These are phyloP conservation scores for Glonium stellatum DNA, from an alignment of 495 filamentous ascomycete genomes.

Conservation along the genomic window DNA sequence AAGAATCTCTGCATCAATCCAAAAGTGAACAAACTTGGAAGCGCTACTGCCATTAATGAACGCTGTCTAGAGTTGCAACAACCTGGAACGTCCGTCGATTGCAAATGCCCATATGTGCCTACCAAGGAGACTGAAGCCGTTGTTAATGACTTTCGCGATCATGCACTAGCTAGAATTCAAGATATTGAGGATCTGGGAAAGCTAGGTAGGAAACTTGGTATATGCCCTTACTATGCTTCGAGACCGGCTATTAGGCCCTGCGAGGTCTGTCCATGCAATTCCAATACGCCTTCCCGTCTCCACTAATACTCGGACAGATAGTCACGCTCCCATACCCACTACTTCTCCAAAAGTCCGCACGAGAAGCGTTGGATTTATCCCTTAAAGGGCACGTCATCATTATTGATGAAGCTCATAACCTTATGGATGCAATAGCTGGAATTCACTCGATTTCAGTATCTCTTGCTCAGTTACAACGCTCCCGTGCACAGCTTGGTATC, in stretches of 20 bases:
- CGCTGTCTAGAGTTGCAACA: slow-evolving; percentile 89
- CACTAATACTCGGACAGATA: slow-evolving; percentile 48
- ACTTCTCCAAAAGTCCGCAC: slow-evolving; percentile 78
- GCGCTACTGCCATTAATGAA: slow-evolving; percentile 84
- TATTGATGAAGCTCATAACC: slow-evolving; percentile 95
- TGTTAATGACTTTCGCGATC: slow-evolving; percentile 79
- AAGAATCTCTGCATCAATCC: slow-evolving; percentile 93
- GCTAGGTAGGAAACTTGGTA: slow-evolving; percentile 68
- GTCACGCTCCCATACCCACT: slow-evolving; percentile 91
- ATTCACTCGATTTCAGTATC: slow-evolving; percentile 78
- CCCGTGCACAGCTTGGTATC: slow-evolving; percentile 63
- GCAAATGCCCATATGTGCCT: slow-evolving; percentile 73
- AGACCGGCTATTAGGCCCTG: slow-evolving; percentile 72
- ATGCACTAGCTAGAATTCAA: slow-evolving; percentile 71
- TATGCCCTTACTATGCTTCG: slow-evolving; percentile 96
- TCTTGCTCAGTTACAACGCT: slow-evolving; percentile 61
- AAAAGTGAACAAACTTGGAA: slow-evolving; percentile 62
- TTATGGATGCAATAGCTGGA: slow-evolving; percentile 87
- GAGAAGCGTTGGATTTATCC: slow-evolving; percentile 80
- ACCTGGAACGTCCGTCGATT: slow-evolving; percentile 54
- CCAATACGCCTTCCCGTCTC: not conserved
- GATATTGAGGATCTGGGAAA: slow-evolving; percentile 88
- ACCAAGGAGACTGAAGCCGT: slow-evolving; percentile 63
- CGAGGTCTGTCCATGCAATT: slow-evolving; percentile 46
- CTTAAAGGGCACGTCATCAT: slow-evolving; percentile 83